Conservation (phyloP, 2,329 filamentous ascomycete genomes). For the Aureobasidium leucospermi region DNA sequence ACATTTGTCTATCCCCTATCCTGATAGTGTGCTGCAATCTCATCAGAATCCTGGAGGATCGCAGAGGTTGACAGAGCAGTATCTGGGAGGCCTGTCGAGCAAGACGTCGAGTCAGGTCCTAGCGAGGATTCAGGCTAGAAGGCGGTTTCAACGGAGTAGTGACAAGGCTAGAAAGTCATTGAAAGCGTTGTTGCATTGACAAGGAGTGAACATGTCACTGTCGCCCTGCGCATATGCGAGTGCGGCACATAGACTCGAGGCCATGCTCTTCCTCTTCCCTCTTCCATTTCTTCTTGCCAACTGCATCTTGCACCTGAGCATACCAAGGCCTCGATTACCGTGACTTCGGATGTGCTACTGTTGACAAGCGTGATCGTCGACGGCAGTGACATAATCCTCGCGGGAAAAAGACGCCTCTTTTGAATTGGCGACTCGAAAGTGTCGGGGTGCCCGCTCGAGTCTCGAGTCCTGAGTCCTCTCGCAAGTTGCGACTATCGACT, state of each 20-base stretch:
- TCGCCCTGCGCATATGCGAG: background rate
- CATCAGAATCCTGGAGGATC: background rate
- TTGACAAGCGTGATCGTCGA: constrained; percentile 1
- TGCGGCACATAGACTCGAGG: background rate
- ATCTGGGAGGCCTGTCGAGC: background rate
- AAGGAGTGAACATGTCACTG: background rate
- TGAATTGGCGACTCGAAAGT: too few relatives aligned
- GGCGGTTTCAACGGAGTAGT: background rate
- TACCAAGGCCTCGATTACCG: background rate
- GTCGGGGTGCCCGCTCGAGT: too few relatives aligned
- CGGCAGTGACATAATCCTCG: constrained; percentile 4
- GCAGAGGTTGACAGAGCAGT: background rate
- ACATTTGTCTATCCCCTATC: background rate
- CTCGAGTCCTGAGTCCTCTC: too few relatives aligned
- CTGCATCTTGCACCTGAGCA: background rate
- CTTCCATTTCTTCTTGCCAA: background rate
- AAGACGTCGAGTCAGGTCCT: background rate
- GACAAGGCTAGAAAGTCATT: background rate
- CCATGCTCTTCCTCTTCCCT: background rate
- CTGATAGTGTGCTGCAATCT: too few relatives aligned
- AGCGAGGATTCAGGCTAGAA: background rate
- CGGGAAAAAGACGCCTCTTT: background rate
- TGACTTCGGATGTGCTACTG: background rate
- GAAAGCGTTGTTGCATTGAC: constrained; percentile 4
- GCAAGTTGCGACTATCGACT: background rate